These are phyloP conservation scores for Sherardia arvensis DNA, from an alignment of 257 asterid species.

Conservation along the genomic window DNA sequence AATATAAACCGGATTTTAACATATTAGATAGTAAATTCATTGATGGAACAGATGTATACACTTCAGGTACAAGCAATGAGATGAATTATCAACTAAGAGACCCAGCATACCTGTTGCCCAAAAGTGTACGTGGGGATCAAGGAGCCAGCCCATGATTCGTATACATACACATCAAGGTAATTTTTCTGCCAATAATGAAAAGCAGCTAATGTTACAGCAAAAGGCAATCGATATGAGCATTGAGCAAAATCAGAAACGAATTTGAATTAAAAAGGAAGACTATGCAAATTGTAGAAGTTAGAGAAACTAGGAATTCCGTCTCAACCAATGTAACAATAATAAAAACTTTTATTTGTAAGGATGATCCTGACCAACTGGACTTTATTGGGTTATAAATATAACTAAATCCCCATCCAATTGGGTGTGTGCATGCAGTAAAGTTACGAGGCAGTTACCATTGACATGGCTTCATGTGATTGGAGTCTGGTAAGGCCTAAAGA, in stretches of 20 bases:
- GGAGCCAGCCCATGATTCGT: conserved; percentile 94
- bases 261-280: not conserved
- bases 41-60: not conserved
- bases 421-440: too few relatives aligned
- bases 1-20: not conserved
- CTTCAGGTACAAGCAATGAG: not conserved
- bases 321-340: not conserved
- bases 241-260: conserved; percentile 3
- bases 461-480: too few relatives aligned
- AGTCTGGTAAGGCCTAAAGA: too few relatives aligned
- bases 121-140: conserved; percentile 66
- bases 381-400: too few relatives aligned
- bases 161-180: conserved; percentile 84
- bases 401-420: too few relatives aligned
- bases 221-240: not conserved
- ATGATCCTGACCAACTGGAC: not conserved
- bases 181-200: conserved; percentile 54
- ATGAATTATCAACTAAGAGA: not conserved
- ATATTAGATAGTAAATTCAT: not conserved
- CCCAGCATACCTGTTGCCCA: conserved; percentile 65
- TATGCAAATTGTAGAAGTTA: not conserved
- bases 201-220: conserved; percentile 9
- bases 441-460: too few relatives aligned
- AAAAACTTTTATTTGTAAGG: not conserved
- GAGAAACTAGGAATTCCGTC: not conserved